Base-by-base conservation (phyloP, 1,284 basidiomycete genomes). In the Leccinum holopus region DNA sequence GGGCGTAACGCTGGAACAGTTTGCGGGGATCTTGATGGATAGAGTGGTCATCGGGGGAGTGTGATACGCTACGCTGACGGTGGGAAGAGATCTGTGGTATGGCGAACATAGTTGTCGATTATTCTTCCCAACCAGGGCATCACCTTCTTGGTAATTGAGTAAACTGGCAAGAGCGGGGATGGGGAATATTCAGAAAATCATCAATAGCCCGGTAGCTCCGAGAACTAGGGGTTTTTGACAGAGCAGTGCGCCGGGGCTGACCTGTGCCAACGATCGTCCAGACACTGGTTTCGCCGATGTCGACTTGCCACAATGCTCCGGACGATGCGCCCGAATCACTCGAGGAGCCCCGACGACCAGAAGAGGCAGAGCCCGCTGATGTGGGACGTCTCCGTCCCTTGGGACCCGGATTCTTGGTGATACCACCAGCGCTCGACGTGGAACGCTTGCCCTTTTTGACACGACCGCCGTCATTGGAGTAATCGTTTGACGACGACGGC, bases 221-320 rank as follows among this genome's bases (percentile, higher is more conserved):
- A 18, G 18, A 18, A 18, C 18, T 18, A 18, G 18, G 18, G 18
- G 18, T 18, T 18, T 18, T 18, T 18, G 18, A 18, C 18, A 18
- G 18, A 18, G 18, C 18, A 18, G 18, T 18, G 18, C 18, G 18
- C 18, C 18, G 18, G 18, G 81, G 1, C 37, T 63, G 75, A 91
- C 90, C 90, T 66, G 91, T 94, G 67, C 94, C 92, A 65, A 95
- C 92, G 67, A 96, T 94, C 14, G 93, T 95, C 94, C 94, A 96
- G 44, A 95, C 90, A 73, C 92, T 92, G 47, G 91, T 92, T 77
- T 95, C 92, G 63, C 91, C 91, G 64, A 93, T 91, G 74, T 93
- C 90, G 61, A 93, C 90, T 71, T 90, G 88, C 91, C 92, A 94
- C 28, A 92, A 80, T 16, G 91, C 90, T 60, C 91, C 91, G 3